These are phyloP conservation scores for Russula sp. DNA, from an alignment of 768 basidiomycete species.

Conservation along the genomic window DNA sequence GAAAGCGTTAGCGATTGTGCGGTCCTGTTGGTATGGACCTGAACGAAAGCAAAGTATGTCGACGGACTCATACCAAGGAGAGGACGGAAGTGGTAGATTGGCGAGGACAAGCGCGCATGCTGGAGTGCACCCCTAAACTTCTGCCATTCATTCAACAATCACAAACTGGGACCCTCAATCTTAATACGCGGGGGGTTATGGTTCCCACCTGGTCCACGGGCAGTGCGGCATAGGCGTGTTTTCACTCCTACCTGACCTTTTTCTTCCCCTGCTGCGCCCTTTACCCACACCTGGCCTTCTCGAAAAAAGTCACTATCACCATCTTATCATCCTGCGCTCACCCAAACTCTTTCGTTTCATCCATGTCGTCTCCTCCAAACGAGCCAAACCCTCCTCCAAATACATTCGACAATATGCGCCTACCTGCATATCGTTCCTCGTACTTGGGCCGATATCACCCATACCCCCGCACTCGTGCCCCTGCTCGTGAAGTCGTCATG, in stretches of 20 bases:
- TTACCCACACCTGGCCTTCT: conserved; percentile 8
- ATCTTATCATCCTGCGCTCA: conserved; percentile 11
- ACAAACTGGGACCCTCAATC: conserved; percentile 19
- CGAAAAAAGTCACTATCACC: neutral
- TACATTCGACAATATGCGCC: conserved; percentile 19
- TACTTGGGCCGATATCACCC: conserved; percentile 27
- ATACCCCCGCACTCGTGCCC: conserved; percentile 24
- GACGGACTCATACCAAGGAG: neutral
- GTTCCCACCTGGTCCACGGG: conserved; percentile 8
- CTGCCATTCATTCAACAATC: conserved; percentile 1
- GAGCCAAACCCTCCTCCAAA: neutral
- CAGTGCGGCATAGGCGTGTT: conserved; percentile 17
- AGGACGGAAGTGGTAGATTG: neutral
- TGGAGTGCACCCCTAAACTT: conserved; percentile 15
- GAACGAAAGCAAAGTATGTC: neutral
- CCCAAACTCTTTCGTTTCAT: neutral
- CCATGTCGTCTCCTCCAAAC: conserved; percentile 16
- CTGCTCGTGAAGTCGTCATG: conserved; percentile 20
- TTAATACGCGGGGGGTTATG: neutral
- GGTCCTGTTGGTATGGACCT: neutral
- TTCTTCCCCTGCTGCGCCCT: conserved; percentile 10
- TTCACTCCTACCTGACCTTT: neutral
- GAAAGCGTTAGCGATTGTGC: neutral
- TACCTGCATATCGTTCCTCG: conserved; percentile 26
- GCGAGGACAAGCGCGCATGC: conserved; percentile 18